phyloP scores from a whole-genome alignment of 2,329 filamentous ascomycete genomes.

The Graphilbum ipis-grandicollis region DNA sequence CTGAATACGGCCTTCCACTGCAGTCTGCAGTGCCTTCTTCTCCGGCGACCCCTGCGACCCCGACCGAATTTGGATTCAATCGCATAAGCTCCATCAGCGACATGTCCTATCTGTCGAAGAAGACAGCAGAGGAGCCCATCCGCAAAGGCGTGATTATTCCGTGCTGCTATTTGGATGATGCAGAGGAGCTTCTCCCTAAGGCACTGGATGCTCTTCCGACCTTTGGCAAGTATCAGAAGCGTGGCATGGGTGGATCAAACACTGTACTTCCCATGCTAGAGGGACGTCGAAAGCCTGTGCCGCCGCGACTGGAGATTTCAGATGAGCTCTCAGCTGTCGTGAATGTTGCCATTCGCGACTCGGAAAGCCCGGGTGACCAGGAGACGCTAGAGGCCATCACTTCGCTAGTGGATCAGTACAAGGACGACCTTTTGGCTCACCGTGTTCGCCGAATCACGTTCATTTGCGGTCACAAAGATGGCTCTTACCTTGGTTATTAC shows the following conservation, averaged over 20 bases:
- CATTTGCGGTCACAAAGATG: slow-evolving; percentile 88
- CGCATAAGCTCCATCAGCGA: slow-evolving; percentile 91
- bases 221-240: slow-evolving; percentile 35
- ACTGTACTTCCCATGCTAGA: slow-evolving; percentile 51
- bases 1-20: slow-evolving; percentile 71
- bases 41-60: slow-evolving; percentile 67
- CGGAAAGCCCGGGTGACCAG: slow-evolving; percentile 66
- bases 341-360: slow-evolving; percentile 81
- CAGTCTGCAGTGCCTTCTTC: slow-evolving; percentile 70
- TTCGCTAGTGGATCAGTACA: slow-evolving; percentile 61
- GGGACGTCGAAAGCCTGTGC: slow-evolving; percentile 49
- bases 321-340: slow-evolving; percentile 82
- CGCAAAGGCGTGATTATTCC: slow-evolving; percentile 91
- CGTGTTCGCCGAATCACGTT: slow-evolving; percentile 84
- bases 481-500: slow-evolving; percentile 91
- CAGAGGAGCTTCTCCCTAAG: slow-evolving; percentile 69
- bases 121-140: slow-evolving; percentile 56
- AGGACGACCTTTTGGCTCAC: slow-evolving; percentile 65
- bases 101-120: slow-evolving; percentile 71
- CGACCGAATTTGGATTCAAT: slow-evolving; percentile 50
- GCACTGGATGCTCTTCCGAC: slow-evolving; percentile 67
- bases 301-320: slow-evolving; percentile 36
- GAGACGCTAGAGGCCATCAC: slow-evolving; percentile 64
- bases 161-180: slow-evolving; percentile 84
- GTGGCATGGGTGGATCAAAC: slow-evolving; percentile 19